Percentiles rank a stretch among this genome's conserved stretches.
Evolutionary conservation across 495 filamentous ascomycete species (phyloP).

Genomic region (Aspergillus nidulans): DNA sequence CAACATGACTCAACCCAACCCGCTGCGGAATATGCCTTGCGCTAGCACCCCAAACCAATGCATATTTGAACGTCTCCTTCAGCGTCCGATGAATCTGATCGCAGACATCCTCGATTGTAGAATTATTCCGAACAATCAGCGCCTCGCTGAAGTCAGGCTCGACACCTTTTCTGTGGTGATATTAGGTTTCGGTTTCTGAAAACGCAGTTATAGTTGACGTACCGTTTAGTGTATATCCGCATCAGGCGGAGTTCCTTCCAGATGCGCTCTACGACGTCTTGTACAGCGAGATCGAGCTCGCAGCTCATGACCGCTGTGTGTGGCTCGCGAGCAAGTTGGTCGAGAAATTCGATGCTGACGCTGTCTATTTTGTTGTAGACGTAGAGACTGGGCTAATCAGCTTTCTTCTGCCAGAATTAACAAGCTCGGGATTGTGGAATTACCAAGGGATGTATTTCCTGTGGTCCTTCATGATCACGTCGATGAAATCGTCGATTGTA

Average conservation of each 20-base stretch:
- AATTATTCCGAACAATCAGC: slow-evolving; percentile 82
- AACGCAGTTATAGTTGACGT: slow-evolving; percentile 1
- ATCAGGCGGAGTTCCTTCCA: slow-evolving; percentile 94
- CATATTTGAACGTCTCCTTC: slow-evolving; percentile 99
- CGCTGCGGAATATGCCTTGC: slow-evolving; percentile 92
- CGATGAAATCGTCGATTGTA: slow-evolving; percentile 97
- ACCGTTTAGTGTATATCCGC: slow-evolving; percentile 90
- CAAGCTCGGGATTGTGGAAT: neutral
- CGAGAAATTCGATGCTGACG: slow-evolving; percentile 87
- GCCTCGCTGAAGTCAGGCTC: slow-evolving; percentile 92
- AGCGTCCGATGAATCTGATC: slow-evolving; percentile 90
- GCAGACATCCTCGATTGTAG: slow-evolving; percentile 94
- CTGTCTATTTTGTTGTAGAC: slow-evolving; percentile 99
- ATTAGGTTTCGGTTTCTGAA: slow-evolving; percentile 4
- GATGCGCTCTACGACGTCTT: slow-evolving; percentile 89
- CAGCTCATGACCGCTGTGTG: slow-evolving; percentile 97
- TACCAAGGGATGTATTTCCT: slow-evolving; percentile 91
- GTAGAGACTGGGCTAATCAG: slow-evolving; percentile 62
- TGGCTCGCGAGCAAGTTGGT: slow-evolving; percentile 85
- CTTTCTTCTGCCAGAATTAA: neutral
- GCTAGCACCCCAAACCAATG: slow-evolving; percentile 95
- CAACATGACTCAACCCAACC: slow-evolving; percentile 80
- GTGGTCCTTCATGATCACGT: slow-evolving; percentile 99
- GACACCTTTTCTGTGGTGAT: slow-evolving; percentile 61
- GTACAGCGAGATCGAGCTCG: slow-evolving; percentile 94